Evolutionary conservation across 805 yeast genomes (phyloP), one percentile per base, ranked within the genome.

Genomic region (Saturnispora saitoi): DNA sequence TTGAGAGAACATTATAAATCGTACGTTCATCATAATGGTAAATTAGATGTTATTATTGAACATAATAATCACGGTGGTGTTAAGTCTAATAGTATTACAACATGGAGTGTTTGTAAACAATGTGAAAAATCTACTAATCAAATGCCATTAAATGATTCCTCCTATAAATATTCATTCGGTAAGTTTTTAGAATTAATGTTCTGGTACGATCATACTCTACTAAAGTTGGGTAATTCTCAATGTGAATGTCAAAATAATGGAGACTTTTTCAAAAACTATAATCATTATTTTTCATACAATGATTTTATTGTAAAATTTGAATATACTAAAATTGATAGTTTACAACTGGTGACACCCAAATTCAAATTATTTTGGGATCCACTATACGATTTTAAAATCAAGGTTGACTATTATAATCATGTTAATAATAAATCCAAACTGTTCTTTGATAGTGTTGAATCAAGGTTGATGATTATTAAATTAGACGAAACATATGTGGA

Each of bases 151-250:
- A 84, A 86, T 57, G 91, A 88, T 43, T 81, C 81, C 36, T 81
- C 97, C 0, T 90, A 95, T 83, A 88, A 83, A 58, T 82, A 81
- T 54, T 91, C 98, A 0, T 83, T 93, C 65, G 99, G 98, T 0
- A 95, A 95, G 60, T 93, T 86, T 61, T 69, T 93, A 22, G 98
- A 93, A 67, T 69, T 90, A 20, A 71, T 84, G 29, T 90, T 90
- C 61, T 88, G 95, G 86, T 50, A 43, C 36, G 51, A 52, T 30
- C 48, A 42, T 12, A 38, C 50, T 6, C 31, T 46, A 28, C 48
- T 52, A 7, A 45, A 48, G 19, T 28, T 48, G 6, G 45, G 41
- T 28, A 45, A 43, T 32, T 42, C 38, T 29, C 42, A 26, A 15
- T 77, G 84, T 48, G 68, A 79, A 34, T 93, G 99, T 63, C 22